phyloP scores from a whole-genome alignment of 192 early-diverging fungal species.

The Phlyctochytrium bullatum region DNA sequence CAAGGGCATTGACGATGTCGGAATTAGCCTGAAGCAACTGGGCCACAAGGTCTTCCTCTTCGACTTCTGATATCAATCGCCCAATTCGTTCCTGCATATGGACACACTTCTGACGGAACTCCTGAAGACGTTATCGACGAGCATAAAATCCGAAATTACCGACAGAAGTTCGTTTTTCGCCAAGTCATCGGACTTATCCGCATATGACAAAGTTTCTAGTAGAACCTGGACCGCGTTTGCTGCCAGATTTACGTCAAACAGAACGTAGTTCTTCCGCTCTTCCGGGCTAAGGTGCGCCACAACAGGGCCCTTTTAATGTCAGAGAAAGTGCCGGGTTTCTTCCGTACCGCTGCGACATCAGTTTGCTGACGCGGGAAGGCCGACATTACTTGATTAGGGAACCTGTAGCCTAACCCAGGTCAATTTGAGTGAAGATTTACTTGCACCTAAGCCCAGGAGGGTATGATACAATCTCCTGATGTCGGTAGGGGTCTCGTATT shows the following conservation, averaged over 20 bases:
- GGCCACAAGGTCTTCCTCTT: constrained; percentile 18
- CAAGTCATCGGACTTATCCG: constrained; percentile 1
- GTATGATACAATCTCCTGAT: constrained; percentile 19
- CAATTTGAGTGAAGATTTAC: background rate
- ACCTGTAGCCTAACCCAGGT: constrained; percentile 12
- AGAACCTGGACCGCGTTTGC: constrained; percentile 18
- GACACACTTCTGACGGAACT: background rate
- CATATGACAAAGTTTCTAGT: constrained; percentile 11
- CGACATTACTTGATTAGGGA: constrained; percentile 2
- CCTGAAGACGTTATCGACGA: background rate
- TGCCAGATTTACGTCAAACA: constrained; percentile 13
- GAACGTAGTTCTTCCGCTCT: constrained; percentile 23
- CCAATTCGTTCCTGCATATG: constrained; percentile 1
- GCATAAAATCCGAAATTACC: background rate
- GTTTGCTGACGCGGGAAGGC: background rate
- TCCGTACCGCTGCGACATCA: background rate
- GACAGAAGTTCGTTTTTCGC: constrained; percentile 9
- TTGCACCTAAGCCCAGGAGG: constrained; percentile 2
- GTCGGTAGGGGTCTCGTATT: constrained; percentile 5
- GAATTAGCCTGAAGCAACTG: constrained; percentile 14
- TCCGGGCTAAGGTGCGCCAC: background rate
- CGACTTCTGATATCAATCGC: constrained; percentile 10
- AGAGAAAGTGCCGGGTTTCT: background rate
- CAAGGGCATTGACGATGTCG: constrained; percentile 9
- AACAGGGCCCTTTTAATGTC: background rate